These are phyloP conservation scores for Microbotryomycetes sp. DNA, from an alignment of 1,284 basidiomycete species.

Conservation along the genomic window DNA sequence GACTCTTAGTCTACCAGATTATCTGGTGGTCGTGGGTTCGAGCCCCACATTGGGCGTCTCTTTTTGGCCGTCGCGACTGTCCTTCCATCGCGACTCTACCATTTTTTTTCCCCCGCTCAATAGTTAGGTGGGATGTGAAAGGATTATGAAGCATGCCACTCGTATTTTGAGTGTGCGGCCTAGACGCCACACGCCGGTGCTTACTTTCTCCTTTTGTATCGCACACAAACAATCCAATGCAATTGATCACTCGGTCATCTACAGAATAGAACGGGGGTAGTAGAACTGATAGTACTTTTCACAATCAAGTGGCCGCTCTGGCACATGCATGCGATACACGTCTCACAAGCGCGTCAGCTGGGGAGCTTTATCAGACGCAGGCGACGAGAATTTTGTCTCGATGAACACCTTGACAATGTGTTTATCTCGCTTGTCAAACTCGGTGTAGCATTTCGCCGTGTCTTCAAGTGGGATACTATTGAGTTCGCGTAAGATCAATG, in stretches of 20 bases:
- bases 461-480: constrained; percentile 36
- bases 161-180: too few species aligned
- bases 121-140: too few species aligned
- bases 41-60: constrained; percentile 32
- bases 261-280: too few species aligned
- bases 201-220: background rate
- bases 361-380: constrained; percentile 28
- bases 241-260: too few species aligned
- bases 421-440: constrained; percentile 22
- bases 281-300: too few species aligned
- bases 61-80: background rate
- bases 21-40: constrained; percentile 34
- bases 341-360: constrained; percentile 9
- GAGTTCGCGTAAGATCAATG: background rate
- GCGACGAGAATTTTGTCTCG: constrained; percentile 34
- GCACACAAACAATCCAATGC: background rate
- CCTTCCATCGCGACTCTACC: too few species aligned
- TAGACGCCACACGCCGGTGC: background rate
- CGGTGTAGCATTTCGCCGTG: constrained; percentile 29
- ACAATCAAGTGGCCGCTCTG: too few species aligned
- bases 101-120: too few species aligned
- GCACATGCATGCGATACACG: too few species aligned
- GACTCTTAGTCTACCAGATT: background rate
- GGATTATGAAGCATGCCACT: too few species aligned
- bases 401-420: constrained; percentile 35